Base-by-base conservation (phyloP, 108 stramenopile species). In the Fragilaria radians region DNA sequence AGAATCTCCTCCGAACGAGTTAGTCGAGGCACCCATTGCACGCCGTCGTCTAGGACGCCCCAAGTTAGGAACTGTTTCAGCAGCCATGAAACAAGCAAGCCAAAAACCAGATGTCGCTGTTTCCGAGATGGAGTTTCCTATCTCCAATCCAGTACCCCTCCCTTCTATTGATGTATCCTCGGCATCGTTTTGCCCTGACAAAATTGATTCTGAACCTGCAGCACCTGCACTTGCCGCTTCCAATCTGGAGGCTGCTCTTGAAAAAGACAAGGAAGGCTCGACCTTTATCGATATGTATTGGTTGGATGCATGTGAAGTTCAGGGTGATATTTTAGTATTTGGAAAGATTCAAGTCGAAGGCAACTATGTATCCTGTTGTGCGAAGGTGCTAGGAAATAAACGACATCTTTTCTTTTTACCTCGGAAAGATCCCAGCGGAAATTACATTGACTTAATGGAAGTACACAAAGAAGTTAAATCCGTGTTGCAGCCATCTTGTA, bases 331-430 rank as follows among this genome's bases (percentile, higher is more conserved):
- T 29, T 88, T 85, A 66, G 52, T 99, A 25, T 96, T 96, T 66
- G 99, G 99, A 54, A 97, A 97, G 77, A 86, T 94, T 11, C 32
- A 46, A 42, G 76, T 69, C 19, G 57, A 28, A 42, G 48, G 46
- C 52, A 63, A 47, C 24, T 66, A 45, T 52, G 71, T 74, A 4
- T 92, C 89, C 54, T 90, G 93, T 60, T 97, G 95, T 70, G 89
- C 84, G 45, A 76, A 72, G 23, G 92, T 99, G 30, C 74, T 73
- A 48, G 79, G 83, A 46, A 82, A 95, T 49, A 57, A 72, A 59
- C 83, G 95, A 52, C 89, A 81, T 59, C 59, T 98, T 23, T 96
- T 96, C 63, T 94, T 96, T n/a, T 65, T 97, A 53, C 96, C 98
- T 28, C 82, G 89, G 27, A 63, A 71, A 25, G 32, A 67, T 45